Percentiles rank a stretch among this genome's conserved stretches.
Evolutionary conservation across 2,329 filamentous ascomycete genomes (phyloP).

Genomic region (Penicillium sp.): DNA sequence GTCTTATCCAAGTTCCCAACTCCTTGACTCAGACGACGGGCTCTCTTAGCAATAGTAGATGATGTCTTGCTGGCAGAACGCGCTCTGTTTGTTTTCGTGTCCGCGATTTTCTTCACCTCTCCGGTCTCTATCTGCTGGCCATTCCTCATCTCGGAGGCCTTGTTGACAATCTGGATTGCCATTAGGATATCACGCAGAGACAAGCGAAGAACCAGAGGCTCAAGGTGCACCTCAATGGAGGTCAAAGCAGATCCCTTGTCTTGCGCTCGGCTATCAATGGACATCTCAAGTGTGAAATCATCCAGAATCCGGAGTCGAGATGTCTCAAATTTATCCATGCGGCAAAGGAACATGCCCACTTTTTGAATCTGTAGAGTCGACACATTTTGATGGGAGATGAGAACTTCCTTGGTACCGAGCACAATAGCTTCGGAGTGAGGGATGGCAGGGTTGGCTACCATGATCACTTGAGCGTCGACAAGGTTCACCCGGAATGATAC

Average conservation of each 20-base stretch:
- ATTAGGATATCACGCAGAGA: constrained; percentile 93
- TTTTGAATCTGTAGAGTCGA: constrained; percentile 90
- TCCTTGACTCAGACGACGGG: constrained; percentile 44
- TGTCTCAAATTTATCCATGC: constrained; percentile 96
- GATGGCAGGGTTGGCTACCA: constrained; percentile 91
- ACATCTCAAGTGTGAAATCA: constrained; percentile 89
- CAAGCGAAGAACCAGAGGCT: constrained; percentile 84
- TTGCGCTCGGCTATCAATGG: constrained; percentile 70
- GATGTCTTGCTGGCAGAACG: constrained; percentile 47
- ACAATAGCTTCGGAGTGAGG: constrained; percentile 93
- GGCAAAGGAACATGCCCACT: constrained; percentile 96
- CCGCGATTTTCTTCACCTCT: constrained; percentile 51
- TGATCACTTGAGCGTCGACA: constrained; percentile 92
- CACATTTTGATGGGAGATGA: constrained; percentile 90
- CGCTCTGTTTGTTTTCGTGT: constrained; percentile 42
- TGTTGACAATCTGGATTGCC: constrained; percentile 86
- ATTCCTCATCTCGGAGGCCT: constrained; percentile 77
- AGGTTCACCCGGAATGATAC: constrained; percentile 89
- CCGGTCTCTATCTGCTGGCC: constrained; percentile 50
- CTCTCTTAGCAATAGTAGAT: constrained; percentile 43
- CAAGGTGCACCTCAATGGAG: constrained; percentile 81
- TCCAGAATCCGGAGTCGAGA: constrained; percentile 89
- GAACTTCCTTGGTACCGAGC: constrained; percentile 85
- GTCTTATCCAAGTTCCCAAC: constrained; percentile 36
- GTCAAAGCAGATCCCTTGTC: constrained; percentile 61